Evolutionary conservation across 2,329 filamentous ascomycete genomes (phyloP), one percentile per base, ranked within the genome.

Genomic region (Neurospora sp.): DNA sequence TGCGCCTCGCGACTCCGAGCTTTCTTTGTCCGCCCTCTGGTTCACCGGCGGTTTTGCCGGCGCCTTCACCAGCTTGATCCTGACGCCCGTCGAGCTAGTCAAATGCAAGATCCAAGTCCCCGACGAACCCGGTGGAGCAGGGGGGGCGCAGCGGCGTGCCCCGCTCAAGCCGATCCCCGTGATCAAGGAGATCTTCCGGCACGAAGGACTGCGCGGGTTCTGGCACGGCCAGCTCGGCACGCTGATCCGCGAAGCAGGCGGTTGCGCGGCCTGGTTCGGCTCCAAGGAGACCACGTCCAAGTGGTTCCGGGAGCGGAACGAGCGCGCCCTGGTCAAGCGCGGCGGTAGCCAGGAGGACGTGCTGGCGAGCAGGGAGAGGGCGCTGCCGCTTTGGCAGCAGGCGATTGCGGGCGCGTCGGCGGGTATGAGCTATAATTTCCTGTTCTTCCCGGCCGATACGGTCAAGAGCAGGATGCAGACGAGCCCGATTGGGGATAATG

Each of bases 381-480:
- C 88, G 0, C 82, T 97, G 10, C 91, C 92, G 5, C 80, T 97
- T 5, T 92, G 91, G 85, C 93, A 97, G 81, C 93, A 97, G 79
- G 92, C 96, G 77, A 78, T 92, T 23, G 92, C 94, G 1, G 95
- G 95, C 57, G 95, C 95, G 2, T 88, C 89, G 8, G 96, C 95
- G 3, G 96, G 96, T 68, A 92, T 97, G 82, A 90, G 89, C 41
- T 99, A 99, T 82, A 99, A 99, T 79, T 98, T 98, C 78, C 82
- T 97, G 28, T 97, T 98, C 84, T 99, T 96, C 79, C 96, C 96
- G 0, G 96, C 96, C 67, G 96, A 99, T 79, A 99, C 96, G 0
- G 91, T 99, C 83, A 99, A 99, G 82, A 96, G 92, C 19, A 89
- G 95, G 66, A 97, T 99, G 90, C 96, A 99, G 82, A 99, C 96